These are phyloP conservation scores for Erythrophleum fordii DNA, from an alignment of 306 rosid species.

Conservation along the genomic window DNA sequence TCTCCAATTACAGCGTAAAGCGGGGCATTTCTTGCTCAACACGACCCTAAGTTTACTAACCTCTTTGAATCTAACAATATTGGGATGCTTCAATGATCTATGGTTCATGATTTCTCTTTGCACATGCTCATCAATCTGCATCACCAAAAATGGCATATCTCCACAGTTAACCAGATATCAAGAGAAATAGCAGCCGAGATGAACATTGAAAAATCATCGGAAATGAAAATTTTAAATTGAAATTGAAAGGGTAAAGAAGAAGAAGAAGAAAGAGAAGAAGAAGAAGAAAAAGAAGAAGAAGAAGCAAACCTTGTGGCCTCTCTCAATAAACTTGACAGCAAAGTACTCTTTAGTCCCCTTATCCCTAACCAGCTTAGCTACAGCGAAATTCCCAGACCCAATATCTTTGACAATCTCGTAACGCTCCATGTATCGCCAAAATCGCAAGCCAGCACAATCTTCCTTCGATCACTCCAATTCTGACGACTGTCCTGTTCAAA, in stretches of 20 bases:
- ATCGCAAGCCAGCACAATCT: conserved; percentile 14
- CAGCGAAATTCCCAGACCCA: conserved; percentile 87
- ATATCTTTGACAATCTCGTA: conserved; percentile 78
- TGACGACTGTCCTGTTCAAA: not conserved
- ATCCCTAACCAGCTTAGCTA: conserved; percentile 71
- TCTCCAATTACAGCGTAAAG: not conserved
- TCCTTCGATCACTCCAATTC: conserved; percentile 5
- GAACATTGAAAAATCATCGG: not conserved
- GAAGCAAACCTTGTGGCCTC: conserved; percentile 73
- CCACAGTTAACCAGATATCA: conserved; percentile 30
- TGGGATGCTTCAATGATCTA: conserved; percentile 86
- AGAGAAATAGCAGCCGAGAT: not conserved
- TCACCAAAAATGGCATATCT: conserved; percentile 6
- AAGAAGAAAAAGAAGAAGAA: conserved; percentile 35
- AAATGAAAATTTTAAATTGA: not conserved
- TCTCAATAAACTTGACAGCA: conserved; percentile 85
- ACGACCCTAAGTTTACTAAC: conserved; percentile 38
- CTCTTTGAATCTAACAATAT: conserved; percentile 86
- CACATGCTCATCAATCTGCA: conserved; percentile 84
- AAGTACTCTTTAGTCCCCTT: conserved; percentile 53
- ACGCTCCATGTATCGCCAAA: conserved; percentile 61
- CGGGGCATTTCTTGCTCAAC: not conserved
- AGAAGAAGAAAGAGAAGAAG: conserved; percentile 35
- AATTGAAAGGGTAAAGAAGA: conserved; percentile 18
- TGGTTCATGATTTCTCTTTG: conserved; percentile 90